Conservation (phyloP, 2,329 filamentous ascomycete species). For the Metarhizium brunneum region DNA sequence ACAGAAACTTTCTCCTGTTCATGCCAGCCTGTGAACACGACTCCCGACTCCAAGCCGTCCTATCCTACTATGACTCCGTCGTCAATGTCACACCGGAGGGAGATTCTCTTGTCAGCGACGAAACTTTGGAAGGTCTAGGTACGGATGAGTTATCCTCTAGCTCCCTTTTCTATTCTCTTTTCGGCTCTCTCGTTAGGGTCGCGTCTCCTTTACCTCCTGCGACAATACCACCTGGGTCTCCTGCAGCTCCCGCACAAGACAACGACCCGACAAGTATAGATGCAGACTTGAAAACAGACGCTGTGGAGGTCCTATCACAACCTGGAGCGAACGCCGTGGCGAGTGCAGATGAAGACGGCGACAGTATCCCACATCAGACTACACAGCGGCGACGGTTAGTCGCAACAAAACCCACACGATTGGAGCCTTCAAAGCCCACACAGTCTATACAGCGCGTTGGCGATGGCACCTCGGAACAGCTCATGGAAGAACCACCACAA, state of each 20-base stretch:
- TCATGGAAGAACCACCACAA: conserved; percentile 18
- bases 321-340: conserved; percentile 7
- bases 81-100: conserved; percentile 88
- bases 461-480: conserved; percentile 24
- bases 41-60: conserved; percentile 67
- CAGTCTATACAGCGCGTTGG: conserved; percentile 16
- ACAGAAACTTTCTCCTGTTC: conserved; percentile 86
- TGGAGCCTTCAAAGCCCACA: conserved; percentile 7
- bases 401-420: conserved; percentile 13
- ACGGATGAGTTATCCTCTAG: conserved; percentile 47
- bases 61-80: conserved; percentile 86
- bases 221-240: conserved; percentile 11
- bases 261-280: neutral
- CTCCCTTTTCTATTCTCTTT: conserved; percentile 60
- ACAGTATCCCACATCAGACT: conserved; percentile 14
- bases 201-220: conserved; percentile 37
- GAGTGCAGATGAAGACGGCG: conserved; percentile 7
- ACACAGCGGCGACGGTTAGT: conserved; percentile 14
- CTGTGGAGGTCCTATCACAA: conserved; percentile 6
- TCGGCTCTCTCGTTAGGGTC: conserved; percentile 66
- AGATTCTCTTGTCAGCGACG: conserved; percentile 85
- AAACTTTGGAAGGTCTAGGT: conserved; percentile 90
- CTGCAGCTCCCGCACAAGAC: neutral
- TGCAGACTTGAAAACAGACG: neutral
- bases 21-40: conserved; percentile 56